A percentile compares a stretch with the other conserved stretches of the same genome.
Conservation (phyloP, 1,139 yeast species). For the Taiozyma sp. region DNA sequence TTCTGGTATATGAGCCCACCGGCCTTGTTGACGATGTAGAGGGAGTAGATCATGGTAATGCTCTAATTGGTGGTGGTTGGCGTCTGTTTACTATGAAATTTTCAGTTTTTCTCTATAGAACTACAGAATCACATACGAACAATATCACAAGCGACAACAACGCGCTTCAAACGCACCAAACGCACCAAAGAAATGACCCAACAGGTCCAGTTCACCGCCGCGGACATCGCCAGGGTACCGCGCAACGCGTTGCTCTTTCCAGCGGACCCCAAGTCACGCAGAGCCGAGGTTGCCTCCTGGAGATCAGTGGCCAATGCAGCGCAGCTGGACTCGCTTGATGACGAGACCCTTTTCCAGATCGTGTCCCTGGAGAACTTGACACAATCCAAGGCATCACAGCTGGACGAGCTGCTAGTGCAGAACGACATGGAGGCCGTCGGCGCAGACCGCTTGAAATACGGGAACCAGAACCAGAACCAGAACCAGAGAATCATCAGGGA, state of each 20-base stretch:
- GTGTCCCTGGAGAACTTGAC: constrained; percentile 28
- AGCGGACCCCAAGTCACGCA: constrained; percentile 10
- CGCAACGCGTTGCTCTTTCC: constrained; percentile 7
- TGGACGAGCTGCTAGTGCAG: constrained; percentile 26
- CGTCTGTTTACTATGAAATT: too few species aligned
- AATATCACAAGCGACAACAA: neutral
- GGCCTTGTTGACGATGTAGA: constrained; percentile 70
- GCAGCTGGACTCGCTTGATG: neutral
- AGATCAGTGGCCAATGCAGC: neutral
- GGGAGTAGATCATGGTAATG: constrained; percentile 41
- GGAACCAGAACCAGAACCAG: constrained; percentile 7
- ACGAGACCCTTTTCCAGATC: constrained; percentile 30
- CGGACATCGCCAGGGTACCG: constrained; percentile 7
- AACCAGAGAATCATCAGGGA: constrained; percentile 17
- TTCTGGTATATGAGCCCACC: constrained; percentile 90
- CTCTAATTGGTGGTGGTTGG: neutral
- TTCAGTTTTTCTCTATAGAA: neutral
- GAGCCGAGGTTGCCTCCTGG: constrained; percentile 11
- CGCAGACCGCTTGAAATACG: constrained; percentile 19
- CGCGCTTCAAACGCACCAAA: neutral
- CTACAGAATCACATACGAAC: neutral
- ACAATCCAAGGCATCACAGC: constrained; percentile 22
- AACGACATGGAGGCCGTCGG: constrained; percentile 25
- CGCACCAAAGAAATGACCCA: neutral
- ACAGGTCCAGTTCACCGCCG: constrained; percentile 3